Evolutionary conservation across 768 basidiomycete species (phyloP).

Genomic region (Kwoniella heveanensis): DNA sequence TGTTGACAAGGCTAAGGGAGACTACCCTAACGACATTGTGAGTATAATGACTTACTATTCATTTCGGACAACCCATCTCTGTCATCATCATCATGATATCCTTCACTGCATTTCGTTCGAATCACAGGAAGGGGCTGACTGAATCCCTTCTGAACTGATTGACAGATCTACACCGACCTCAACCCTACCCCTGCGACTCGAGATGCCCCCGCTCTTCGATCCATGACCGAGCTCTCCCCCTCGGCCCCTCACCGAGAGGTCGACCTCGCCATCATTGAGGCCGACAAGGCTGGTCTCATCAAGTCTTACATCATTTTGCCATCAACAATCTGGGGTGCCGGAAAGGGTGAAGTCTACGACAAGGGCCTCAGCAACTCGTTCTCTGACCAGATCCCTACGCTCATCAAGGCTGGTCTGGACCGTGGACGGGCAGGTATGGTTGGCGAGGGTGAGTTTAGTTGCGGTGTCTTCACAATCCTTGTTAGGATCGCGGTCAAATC

Average conservation of each 20-base stretch:
- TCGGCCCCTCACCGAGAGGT: slow-evolving; percentile 49
- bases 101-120: too few species aligned
- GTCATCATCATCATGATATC: too few species aligned
- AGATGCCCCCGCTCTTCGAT: slow-evolving; percentile 38
- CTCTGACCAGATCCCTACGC: slow-evolving; percentile 49
- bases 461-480: background rate
- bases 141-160: too few species aligned
- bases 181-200: slow-evolving; percentile 41
- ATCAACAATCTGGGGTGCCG: slow-evolving; percentile 54
- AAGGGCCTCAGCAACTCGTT: slow-evolving; percentile 48
- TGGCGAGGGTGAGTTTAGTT: slow-evolving; percentile 46
- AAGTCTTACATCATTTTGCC: slow-evolving; percentile 53
- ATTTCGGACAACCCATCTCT: background rate
- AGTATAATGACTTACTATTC: slow-evolving; percentile 5
- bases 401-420: slow-evolving; percentile 48
- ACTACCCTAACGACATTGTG: slow-evolving; percentile 44
- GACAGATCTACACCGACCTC: slow-evolving; percentile 52
- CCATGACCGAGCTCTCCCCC: slow-evolving; percentile 44
- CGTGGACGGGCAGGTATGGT: slow-evolving; percentile 48
- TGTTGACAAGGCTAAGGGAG: slow-evolving; percentile 45
- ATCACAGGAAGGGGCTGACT: too few species aligned
- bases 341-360: slow-evolving; percentile 41
- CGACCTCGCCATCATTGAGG: slow-evolving; percentile 49
- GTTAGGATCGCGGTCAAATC: too few species aligned
- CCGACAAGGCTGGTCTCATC: slow-evolving; percentile 40